Evolutionary conservation across 176 grass and related monocot genomes (phyloP), one percentile per base, ranked within the genome.

Genomic region (Bonia amplexicaulis): DNA sequence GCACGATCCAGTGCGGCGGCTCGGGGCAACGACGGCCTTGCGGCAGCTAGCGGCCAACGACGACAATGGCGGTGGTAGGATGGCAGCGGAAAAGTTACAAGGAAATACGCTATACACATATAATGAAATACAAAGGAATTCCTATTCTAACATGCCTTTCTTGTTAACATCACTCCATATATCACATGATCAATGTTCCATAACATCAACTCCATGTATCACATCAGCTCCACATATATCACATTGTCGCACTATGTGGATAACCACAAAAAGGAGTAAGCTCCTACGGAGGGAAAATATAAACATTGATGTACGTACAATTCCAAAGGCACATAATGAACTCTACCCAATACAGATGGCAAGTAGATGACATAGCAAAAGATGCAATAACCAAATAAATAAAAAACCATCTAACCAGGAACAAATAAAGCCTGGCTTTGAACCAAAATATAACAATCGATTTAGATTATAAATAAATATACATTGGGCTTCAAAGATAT

Each of bases 331-430:
- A 15, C 6, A 27, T 69, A 22, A 47, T 9, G 25, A 76, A 27
- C n/a, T 33, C 60, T 44, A 77, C 37, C 17, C 52, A 78, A 58
- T 29, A 33, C 73, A 59, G 4, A 44, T 44, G 3, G 41, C 61
- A 76, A 37, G 74, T 19, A 71, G 12, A 49, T 22, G 39, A 10
- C 41, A 61, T 61, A 85, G 29, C 9, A 64, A 59, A 35, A 26
- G 33, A 76, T 42, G 10, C 48, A 79, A 16, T 47, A 22, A 78
- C 25, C 51, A 57, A 58, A 78, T 71, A 2, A 39, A 9, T 40
- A 35, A 54, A 77, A 47, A 77, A 23, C 7, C 13, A 85, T 49
- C n/a, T n/a, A 69, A 82, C 37, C 51, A 68, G 25, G 59, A 87
- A 67, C 23, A 61, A 41, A 29, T 23, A n/a, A 5, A 54, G 39